Conservation (phyloP, 1,284 basidiomycete species). For the Leccinum insolens region DNA sequence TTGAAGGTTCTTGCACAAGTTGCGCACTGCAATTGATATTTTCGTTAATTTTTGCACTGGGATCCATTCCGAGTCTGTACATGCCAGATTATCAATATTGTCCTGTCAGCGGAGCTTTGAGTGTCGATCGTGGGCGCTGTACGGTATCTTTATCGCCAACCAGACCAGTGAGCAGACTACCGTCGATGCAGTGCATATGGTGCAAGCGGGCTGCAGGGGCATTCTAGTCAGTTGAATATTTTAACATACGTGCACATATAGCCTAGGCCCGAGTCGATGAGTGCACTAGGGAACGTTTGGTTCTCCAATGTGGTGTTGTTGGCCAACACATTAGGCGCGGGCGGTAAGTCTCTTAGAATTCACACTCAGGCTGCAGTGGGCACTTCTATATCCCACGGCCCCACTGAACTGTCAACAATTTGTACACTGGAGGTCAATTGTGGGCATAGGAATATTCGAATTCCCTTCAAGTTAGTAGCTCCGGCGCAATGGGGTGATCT, state of each 20-base stretch:
- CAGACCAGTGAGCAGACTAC: not conserved
- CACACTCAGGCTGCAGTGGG: too few relatives aligned
- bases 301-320: not conserved
- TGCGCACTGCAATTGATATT: not conserved
- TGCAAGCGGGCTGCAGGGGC: not conserved
- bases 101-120: not conserved
- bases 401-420: not conserved
- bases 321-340: not conserved
- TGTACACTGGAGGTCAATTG: constrained; percentile 43
- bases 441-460: constrained; percentile 22
- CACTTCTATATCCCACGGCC: constrained; percentile 17
- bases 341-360: too few relatives aligned
- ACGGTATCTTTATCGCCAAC: not conserved
- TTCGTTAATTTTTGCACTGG: not conserved
- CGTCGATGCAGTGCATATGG: not conserved
- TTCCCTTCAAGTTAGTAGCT: not conserved
- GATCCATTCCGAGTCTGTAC: not conserved
- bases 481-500: constrained; percentile 39
- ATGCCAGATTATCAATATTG: not conserved
- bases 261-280: not conserved
- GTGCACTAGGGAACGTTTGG: too few relatives aligned
- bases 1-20: not conserved
- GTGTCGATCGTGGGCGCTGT: not conserved
- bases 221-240: too few relatives aligned
- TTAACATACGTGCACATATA: not conserved